Percentiles rank a stretch among this genome's conserved stretches.
phyloP scores from a whole-genome alignment of 2,329 filamentous ascomycete species.

The Aspergillus sp. region DNA sequence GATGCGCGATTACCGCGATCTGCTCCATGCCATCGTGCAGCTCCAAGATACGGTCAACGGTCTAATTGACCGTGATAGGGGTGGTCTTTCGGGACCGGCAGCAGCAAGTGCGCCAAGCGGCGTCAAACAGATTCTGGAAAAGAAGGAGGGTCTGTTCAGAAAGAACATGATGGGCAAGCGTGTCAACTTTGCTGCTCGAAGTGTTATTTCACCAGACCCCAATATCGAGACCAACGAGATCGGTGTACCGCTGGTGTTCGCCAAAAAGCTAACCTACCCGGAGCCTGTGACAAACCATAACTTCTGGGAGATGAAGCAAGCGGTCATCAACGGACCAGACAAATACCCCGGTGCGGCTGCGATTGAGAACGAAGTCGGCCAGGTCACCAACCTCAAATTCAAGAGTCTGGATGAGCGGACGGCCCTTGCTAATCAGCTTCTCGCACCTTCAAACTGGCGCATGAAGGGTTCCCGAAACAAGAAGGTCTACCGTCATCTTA shows the following conservation, averaged over 20 bases:
- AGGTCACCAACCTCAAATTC: slow-evolving; percentile 76
- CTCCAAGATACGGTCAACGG: slow-evolving; percentile 87
- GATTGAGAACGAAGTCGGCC: slow-evolving; percentile 91
- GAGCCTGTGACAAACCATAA: slow-evolving; percentile 97
- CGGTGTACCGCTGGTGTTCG: slow-evolving; percentile 95
- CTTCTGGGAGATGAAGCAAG: slow-evolving; percentile 89
- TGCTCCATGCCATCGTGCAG: slow-evolving; percentile 72
- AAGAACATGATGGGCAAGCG: slow-evolving; percentile 99
- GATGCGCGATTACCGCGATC: slow-evolving; percentile 59
- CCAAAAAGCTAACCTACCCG: slow-evolving; percentile 89
- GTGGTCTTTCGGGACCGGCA: slow-evolving; percentile 69
- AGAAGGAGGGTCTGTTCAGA: slow-evolving; percentile 95
- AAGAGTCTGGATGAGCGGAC: slow-evolving; percentile 84
- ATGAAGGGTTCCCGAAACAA: slow-evolving; percentile 75
- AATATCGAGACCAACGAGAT: slow-evolving; percentile 99
- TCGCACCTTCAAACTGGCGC: slow-evolving; percentile 70
- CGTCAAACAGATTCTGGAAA: slow-evolving; percentile 95
- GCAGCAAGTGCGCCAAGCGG: slow-evolving; percentile 77
- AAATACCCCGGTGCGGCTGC: slow-evolving; percentile 91
- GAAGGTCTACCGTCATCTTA: slow-evolving; percentile 92
- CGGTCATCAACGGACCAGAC: slow-evolving; percentile 87
- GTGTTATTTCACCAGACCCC: slow-evolving; percentile 95
- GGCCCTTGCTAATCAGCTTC: slow-evolving; percentile 83
- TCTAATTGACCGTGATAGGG: slow-evolving; percentile 83
- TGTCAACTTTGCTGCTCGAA: slow-evolving; percentile 94